Percentiles rank a stretch among this genome's conserved stretches.
Evolutionary conservation across 2,329 filamentous ascomycete genomes (phyloP).

Genomic region (Clathrospora elynae): DNA sequence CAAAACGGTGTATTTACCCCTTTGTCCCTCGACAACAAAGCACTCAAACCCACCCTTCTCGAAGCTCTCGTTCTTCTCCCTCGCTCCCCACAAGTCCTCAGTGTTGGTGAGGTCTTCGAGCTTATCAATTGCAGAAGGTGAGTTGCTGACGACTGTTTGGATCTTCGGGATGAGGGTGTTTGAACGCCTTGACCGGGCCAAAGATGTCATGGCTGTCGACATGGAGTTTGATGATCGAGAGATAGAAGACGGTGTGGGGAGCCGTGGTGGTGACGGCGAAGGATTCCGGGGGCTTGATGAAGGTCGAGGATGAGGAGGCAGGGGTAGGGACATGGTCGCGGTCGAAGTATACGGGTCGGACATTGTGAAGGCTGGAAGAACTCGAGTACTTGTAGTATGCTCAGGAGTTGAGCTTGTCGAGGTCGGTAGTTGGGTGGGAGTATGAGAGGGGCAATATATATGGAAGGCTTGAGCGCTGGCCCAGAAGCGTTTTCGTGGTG

Average conservation of each 20-base stretch:
- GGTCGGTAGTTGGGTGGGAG: neutral
- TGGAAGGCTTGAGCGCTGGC: too few relatives aligned
- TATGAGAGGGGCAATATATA: too few relatives aligned
- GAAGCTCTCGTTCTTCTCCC: constrained; percentile 4
- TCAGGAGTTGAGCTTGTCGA: neutral
- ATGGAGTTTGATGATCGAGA: constrained; percentile 29
- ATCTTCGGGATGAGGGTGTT: constrained; percentile 24
- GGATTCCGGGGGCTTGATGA: constrained; percentile 20
- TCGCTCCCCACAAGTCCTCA: constrained; percentile 14
- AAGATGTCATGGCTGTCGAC: constrained; percentile 24
- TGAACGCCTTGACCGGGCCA: constrained; percentile 26
- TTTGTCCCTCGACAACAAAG: constrained; percentile 23
- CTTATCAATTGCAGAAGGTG: constrained; percentile 31
- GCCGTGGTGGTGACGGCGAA: constrained; percentile 10
- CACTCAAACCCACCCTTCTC: constrained; percentile 14
- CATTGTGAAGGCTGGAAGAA: constrained; percentile 11
- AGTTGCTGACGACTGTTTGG: constrained; percentile 16
- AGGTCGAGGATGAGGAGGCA: neutral
- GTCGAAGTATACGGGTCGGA: constrained; percentile 14
- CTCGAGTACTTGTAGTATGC: neutral
- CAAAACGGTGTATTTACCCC: constrained; percentile 20
- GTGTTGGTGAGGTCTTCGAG: constrained; percentile 9
- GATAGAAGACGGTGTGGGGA: constrained; percentile 30
- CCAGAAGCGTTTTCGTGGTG: too few relatives aligned
- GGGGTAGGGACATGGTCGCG: constrained; percentile 1